These are phyloP conservation scores for Plantago major DNA, from an alignment of 257 asterid species.

Conservation along the genomic window DNA sequence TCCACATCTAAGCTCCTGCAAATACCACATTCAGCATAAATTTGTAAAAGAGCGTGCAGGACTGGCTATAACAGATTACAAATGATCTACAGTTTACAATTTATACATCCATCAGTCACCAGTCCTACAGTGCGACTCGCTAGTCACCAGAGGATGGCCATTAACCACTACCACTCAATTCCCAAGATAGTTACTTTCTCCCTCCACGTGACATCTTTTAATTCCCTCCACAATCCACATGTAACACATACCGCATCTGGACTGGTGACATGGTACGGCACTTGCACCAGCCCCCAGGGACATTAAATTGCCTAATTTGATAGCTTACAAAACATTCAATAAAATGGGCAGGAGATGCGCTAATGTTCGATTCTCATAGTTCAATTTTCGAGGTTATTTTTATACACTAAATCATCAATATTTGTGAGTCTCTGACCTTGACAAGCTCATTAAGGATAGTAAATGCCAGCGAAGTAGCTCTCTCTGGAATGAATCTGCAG, in stretches of 20 bases:
- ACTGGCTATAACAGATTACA: conserved; percentile 1
- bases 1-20: conserved; percentile 63
- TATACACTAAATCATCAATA: neutral
- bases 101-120: neutral
- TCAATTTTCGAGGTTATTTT: conserved; percentile 1
- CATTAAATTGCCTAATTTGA: neutral
- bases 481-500: conserved; percentile 73
- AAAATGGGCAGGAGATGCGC: conserved; percentile 2
- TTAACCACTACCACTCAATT: neutral
- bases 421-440: conserved; percentile 40
- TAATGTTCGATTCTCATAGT: neutral
- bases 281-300: neutral
- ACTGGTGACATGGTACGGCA: neutral
- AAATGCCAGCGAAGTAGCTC: conserved; percentile 79
- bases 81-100: neutral
- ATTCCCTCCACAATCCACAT: neutral
- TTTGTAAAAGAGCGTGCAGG: conserved; percentile 7
- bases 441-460: conserved; percentile 59
- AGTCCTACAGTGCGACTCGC: too few species aligned
- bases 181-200: neutral
- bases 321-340: neutral
- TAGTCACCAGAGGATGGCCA: neutral
- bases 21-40: neutral
- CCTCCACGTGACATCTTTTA: neutral
- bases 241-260: neutral